Evolutionary conservation across 2,329 filamentous ascomycete species (phyloP).

Genomic region (Xylaria sp.): DNA sequence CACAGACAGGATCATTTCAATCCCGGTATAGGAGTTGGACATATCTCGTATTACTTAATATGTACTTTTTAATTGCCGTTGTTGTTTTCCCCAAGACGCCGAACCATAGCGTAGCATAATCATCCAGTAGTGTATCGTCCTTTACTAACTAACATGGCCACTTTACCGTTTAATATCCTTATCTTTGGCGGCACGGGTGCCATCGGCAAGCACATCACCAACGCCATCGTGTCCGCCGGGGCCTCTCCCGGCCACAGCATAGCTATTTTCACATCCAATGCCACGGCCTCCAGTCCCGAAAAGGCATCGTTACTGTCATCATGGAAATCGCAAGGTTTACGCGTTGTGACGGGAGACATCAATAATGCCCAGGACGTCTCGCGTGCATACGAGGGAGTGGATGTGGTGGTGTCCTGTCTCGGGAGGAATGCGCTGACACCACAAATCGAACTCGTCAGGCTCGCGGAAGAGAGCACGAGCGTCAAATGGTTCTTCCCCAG

Average conservation of each 20-base stretch:
- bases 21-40: background rate
- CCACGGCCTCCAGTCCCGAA: slow-evolving; percentile 54
- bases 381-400: slow-evolving; percentile 63
- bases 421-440: slow-evolving; percentile 64
- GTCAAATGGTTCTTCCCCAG: slow-evolving; percentile 68
- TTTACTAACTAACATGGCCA: slow-evolving; percentile 34
- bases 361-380: slow-evolving; percentile 59
- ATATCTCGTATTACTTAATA: too few relatives aligned
- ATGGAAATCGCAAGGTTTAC: slow-evolving; percentile 57
- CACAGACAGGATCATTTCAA: background rate
- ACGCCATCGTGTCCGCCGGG: slow-evolving; percentile 47
- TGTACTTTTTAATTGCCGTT: background rate
- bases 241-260: slow-evolving; percentile 48
- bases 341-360: slow-evolving; percentile 66
- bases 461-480: slow-evolving; percentile 59
- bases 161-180: slow-evolving; percentile 46
- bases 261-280: slow-evolving; percentile 64
- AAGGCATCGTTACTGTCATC: slow-evolving; percentile 60
- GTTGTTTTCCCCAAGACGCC: too few relatives aligned
- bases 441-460: slow-evolving; percentile 64
- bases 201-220: slow-evolving; percentile 51
- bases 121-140: background rate
- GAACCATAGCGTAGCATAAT: background rate
- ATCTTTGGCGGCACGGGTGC: slow-evolving; percentile 49
- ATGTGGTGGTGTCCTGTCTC: slow-evolving; percentile 68